Base-by-base conservation (phyloP, 2,329 filamentous ascomycete genomes). In the Colletotrichum chlorophyti region DNA sequence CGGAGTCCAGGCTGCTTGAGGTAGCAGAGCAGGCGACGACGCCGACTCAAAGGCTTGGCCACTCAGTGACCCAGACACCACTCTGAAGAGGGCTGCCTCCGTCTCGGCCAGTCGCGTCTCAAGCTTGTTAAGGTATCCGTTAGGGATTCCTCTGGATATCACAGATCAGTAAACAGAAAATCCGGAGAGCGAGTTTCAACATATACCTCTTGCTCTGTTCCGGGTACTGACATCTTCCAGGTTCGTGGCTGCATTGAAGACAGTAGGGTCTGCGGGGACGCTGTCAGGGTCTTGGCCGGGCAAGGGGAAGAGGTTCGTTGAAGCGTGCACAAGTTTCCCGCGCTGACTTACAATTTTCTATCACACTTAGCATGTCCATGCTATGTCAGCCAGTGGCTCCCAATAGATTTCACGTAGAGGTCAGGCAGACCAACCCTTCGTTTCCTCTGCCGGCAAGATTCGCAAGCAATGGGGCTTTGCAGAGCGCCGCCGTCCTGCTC, bases 101-200 rank as follows among this genome's bases (percentile, higher is more conserved):
- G 69, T 73, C 23, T 71, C 70, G 2, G 63, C 65, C 2, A 78
- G 68, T 1, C 76, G 70, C 3, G 70, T 68, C 49, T 78, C 76
- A 4, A 78, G 46, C 15, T 68, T 69, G 4, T 69, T 74, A 5
- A 77, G 70, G 37, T 76, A 78, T 0, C 76, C 76, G 10, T 71
- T 65, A 0, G 70, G 76, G 31, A 72, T 69, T 26, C 69, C 72
- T 45, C 72, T 74, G 6, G 32, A 37, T 3, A 32, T 12, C 27
- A 26, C 5, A 45, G 65, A 2, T 62, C 60, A 14, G 42, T 24
- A 2, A 61, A 38, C 4, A 9, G 9, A 5, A 15, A 19, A 35
- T 17, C 9, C 6, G 1, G 14, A 29, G 3, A 4, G 1, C 31
- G 11, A n/a, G n/a, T n/a, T n/a, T n/a, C 0, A 7, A 3, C 15